Evolutionary conservation across 176 grass and related monocot species (phyloP).

Genomic region (Oryza longistaminata): DNA sequence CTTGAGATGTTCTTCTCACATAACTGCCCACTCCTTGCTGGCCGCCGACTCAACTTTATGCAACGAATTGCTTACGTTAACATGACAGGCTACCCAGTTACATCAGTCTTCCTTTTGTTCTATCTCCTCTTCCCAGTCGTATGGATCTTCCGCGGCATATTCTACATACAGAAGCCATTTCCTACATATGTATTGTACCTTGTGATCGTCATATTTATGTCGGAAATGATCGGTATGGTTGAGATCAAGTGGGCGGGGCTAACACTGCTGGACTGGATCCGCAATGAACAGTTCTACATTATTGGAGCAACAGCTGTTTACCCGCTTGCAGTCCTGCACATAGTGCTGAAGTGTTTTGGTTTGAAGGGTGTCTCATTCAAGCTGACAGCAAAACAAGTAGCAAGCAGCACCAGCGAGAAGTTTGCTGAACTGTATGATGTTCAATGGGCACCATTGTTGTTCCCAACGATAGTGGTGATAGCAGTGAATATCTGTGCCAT

Average conservation of each 20-base stretch:
- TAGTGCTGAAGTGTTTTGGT: conserved; percentile 45
- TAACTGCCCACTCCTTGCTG: conserved; percentile 44
- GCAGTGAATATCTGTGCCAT: conserved; percentile 40
- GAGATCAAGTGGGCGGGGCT: conserved; percentile 56
- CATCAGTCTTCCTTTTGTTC: conserved; percentile 49
- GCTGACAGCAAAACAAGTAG: conserved; percentile 44
- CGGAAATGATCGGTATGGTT: conserved; percentile 42
- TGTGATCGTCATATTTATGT: conserved; percentile 39
- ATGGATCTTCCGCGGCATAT: conserved; percentile 52
- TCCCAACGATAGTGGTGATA: conserved; percentile 45
- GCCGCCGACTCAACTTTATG: conserved; percentile 39
- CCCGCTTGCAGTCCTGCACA: conserved; percentile 46
- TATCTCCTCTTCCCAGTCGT: conserved; percentile 52
- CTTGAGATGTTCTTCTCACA: conserved; percentile 58
- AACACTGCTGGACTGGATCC: conserved; percentile 50
- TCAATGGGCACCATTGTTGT: conserved; percentile 36
- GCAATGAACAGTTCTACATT: conserved; percentile 65
- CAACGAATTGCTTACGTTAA: conserved; percentile 50
- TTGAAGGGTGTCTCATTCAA: conserved; percentile 60
- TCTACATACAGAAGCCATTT: conserved; percentile 61
- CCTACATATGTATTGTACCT: conserved; percentile 51
- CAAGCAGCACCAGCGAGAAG: conserved; percentile 34
- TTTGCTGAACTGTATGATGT: conserved; percentile 47
- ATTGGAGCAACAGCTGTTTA: conserved; percentile 55
- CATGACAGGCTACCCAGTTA: conserved; percentile 57